These are phyloP conservation scores for Globisporangium paroecandrum DNA, from an alignment of 352 stramenopile genomes.

Conservation along the genomic window DNA sequence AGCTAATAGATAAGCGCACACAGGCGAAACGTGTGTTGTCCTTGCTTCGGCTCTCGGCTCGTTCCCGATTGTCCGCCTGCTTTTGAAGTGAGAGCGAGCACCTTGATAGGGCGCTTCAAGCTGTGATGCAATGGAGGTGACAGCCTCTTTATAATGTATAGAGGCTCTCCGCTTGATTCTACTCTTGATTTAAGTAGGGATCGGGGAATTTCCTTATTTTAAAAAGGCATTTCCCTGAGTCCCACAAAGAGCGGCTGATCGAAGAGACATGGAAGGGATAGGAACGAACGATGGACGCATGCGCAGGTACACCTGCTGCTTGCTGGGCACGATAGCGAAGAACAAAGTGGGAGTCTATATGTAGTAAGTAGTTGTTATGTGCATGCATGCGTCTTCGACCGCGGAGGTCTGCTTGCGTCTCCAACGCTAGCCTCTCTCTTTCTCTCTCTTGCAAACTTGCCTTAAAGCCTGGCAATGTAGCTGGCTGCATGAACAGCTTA, in stretches of 20 bases:
- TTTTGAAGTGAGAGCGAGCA: conserved; percentile 1
- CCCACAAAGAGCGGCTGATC: neutral
- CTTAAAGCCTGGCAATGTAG: neutral
- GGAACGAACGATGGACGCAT: neutral
- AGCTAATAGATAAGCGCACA: neutral
- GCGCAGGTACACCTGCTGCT: neutral
- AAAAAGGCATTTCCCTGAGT: too few species aligned
- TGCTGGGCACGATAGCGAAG: neutral
- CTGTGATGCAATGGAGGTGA: neutral
- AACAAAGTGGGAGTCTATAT: conserved; percentile 5
- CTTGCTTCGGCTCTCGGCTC: neutral
- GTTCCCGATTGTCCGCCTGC: neutral
- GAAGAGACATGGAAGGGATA: neutral
- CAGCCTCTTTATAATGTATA: neutral
- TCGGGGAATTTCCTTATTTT: neutral
- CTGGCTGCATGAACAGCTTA: neutral
- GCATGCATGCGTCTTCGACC: neutral
- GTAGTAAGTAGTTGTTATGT: conserved; percentile 6
- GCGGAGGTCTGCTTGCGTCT: neutral
- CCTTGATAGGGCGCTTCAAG: conserved; percentile 5
- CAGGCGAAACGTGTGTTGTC: neutral
- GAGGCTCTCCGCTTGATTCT: neutral
- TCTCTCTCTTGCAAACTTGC: too few species aligned
- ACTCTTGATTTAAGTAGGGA: neutral
- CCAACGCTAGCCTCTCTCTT: neutral